Conservation (phyloP, 2,329 filamentous ascomycete species). For the Chrysoporthe deuterocubensis region DNA sequence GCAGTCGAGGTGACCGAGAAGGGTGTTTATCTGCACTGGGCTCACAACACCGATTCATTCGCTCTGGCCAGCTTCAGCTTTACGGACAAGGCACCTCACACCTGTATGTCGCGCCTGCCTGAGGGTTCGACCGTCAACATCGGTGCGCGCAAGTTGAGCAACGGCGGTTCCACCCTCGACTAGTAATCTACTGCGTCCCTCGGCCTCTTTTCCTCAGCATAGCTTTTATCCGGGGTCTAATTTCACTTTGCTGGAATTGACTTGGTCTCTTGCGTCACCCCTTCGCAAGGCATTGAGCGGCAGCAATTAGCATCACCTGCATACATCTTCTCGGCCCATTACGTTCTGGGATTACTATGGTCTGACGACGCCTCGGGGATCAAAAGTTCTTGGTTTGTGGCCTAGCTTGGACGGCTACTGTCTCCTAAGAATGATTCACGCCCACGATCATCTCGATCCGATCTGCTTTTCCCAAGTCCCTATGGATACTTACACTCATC, state of each 20-base stretch:
- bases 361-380: neutral
- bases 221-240: neutral
- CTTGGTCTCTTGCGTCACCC: neutral
- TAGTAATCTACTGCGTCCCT: neutral
- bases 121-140: conserved; percentile 57
- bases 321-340: neutral
- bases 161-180: neutral
- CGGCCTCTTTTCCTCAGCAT: neutral
- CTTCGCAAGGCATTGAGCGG: neutral
- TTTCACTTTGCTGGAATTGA: neutral
- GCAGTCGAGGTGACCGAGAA: conserved; percentile 80
- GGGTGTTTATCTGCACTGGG: conserved; percentile 87
- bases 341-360: neutral
- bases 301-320: neutral
- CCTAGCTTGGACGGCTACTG: conserved; percentile 14
- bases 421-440: neutral
- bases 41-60: conserved; percentile 91
- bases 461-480: neutral
- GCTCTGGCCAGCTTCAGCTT: conserved; percentile 89
- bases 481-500: neutral
- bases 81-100: conserved; percentile 73
- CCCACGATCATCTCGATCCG: neutral
- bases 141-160: conserved; percentile 55
- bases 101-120: conserved; percentile 82
- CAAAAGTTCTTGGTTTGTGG: neutral